Base-by-base conservation (phyloP, 2,329 filamentous ascomycete species). In the Colletotrichum musae region DNA sequence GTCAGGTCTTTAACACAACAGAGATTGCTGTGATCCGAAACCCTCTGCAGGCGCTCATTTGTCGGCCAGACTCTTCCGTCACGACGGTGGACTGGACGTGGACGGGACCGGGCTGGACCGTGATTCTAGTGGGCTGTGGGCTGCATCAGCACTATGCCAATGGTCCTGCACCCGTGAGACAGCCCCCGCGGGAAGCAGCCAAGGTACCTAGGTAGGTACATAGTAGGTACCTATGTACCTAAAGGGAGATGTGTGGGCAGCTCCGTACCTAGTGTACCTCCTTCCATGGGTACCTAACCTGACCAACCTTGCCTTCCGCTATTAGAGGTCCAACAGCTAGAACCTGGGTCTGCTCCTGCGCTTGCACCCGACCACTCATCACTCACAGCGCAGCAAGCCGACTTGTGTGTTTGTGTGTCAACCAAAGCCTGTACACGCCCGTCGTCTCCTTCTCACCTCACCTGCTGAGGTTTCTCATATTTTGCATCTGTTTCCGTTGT, bases 31-130 rank as follows among this genome's bases (percentile, higher is more conserved):
- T 56, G 62, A 60, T 69, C 62, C 66, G 66, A 66, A 66, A 60
- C 66, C 66, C 15, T 59, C 50, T 45, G 62, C 45, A 36, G 58
- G 51, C 63, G 41, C 28, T 67, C 51, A 70, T 67, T 70, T 61
- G 67, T 36, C n/a, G 45, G 32, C 50, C 32, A 39, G 50, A 39
- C 39, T n/a, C 4, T 5, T 24, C 36, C 51, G 66, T 66, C 58
- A 57, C 52, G 64, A 63, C 43, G 26, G 58, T 57, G 67, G 56
- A 57, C 51, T 57, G 51, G 63, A 69, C 56, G 45, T 57, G 51
- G 63, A 69, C 51, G 45, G 67, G 56, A 60, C 66, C 56, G 62
- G 66, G 59, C 66, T 69, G 62, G 56, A 69, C 66, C 61, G 56
- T 69, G 62, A 43, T 48, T 52, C 36, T 50, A 41, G 57, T 54